Base-by-base conservation (phyloP, 176 grass and related monocot genomes). In the Avena eriantha region DNA sequence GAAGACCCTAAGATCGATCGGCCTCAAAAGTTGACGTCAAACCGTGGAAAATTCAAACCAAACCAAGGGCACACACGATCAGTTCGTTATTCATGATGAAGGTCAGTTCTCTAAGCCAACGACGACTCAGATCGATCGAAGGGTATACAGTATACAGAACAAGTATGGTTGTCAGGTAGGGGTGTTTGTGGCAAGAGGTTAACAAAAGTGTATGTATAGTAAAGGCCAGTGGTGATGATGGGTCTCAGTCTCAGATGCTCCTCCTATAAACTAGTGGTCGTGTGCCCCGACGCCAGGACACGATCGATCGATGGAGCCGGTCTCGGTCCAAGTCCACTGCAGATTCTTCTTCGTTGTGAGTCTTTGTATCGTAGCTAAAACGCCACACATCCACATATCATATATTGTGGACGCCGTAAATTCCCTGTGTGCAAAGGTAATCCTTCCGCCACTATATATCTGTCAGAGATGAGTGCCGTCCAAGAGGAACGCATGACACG, bases 301-400 rank as follows among this genome's bases (percentile, higher is more conserved):
- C 43, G 69, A 18, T 9, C 35, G 4, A 53, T 17, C 15, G 50
- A 53, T 53, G 3, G 50, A 17, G 53, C 18, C 18, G 8, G 29
- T 82, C 80, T 7, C 35, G 69, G 72, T 77, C 83, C 12, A 73
- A 72, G 76, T 86, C 85, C 65, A 73, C 13, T 54, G 26, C 51
- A 50, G 54, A 83, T 73, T 77, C 86, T 33, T 46, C 86, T 7
- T 41, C 39, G 39, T 4, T 41, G 15, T n/a, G 46, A 0, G 34
- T 3, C 29, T 69, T 45, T 56, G 61, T 0, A 49, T 7, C 24
- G 43, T 0, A 34, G 19, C 61, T 18, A 11, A 59, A 82, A 55
- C 7, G 13, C 18, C 72, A 2, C 60, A 67, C 60, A 56, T 67
- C 72, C 84, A 45, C 8, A 46, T 10, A 41, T 41, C 39, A 54